A percentile compares a stretch with the other conserved stretches of the same genome.
These are phyloP conservation scores for Diaporthe sp. DNA, from an alignment of 2,329 filamentous ascomycete genomes.

Conservation along the genomic window DNA sequence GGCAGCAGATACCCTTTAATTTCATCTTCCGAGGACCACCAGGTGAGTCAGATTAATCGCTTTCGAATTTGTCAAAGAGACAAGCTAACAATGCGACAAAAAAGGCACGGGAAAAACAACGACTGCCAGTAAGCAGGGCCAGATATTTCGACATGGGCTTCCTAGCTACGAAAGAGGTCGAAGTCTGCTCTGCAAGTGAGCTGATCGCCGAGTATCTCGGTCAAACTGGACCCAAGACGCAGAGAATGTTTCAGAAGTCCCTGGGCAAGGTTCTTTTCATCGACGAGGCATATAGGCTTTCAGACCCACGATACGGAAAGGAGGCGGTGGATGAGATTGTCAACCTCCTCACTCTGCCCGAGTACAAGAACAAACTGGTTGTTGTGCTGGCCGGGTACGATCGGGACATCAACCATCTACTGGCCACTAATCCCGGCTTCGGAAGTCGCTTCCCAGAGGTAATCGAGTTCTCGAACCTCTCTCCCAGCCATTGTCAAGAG, in stretches of 20 bases:
- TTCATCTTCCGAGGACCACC: not conserved
- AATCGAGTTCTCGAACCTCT: not conserved
- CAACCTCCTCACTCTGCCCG: not conserved
- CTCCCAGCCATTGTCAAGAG: not conserved
- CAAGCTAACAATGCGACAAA: not conserved
- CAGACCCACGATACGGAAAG: not conserved
- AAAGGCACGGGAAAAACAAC: not conserved
- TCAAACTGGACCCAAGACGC: not conserved
- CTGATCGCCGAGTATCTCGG: not conserved
- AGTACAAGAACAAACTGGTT: not conserved
- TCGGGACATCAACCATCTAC: not conserved
- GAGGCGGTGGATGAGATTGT: not conserved
- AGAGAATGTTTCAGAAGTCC: not conserved
- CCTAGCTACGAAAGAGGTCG: not conserved
- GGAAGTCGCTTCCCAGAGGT: not conserved
- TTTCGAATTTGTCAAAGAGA: not conserved
- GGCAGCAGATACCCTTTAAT: not conserved
- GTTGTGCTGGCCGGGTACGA: not conserved
- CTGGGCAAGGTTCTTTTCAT: not conserved
- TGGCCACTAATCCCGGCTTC: not conserved
- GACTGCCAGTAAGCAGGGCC: not conserved
- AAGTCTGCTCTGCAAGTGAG: not conserved
- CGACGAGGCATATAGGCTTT: not conserved
- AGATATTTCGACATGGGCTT: not conserved
- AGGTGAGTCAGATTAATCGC: not conserved